These are phyloP conservation scores for Polychytrium aggregatum DNA, from an alignment of 192 early-diverging fungal species.

Conservation along the genomic window DNA sequence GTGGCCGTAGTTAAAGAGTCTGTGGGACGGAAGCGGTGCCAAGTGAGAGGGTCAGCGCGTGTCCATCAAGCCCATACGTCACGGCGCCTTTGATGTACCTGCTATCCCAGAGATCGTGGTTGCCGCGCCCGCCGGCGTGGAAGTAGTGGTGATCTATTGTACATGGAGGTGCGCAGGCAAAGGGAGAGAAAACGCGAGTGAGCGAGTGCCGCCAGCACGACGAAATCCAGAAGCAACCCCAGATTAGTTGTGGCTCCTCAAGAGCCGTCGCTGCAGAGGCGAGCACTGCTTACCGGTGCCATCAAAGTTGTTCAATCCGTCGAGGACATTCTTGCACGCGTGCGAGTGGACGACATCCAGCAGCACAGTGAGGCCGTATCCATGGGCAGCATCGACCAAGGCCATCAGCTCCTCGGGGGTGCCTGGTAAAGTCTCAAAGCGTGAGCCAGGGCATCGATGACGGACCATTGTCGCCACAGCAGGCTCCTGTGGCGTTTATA, in stretches of 20 bases:
- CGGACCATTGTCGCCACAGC: too few species aligned
- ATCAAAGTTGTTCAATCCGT: conserved; percentile 93
- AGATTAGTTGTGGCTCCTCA: too few species aligned
- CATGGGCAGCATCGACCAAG: conserved; percentile 85
- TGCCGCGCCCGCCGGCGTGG: conserved; percentile 73
- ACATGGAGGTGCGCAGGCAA: too few species aligned
- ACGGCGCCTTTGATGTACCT: conserved; percentile 1
- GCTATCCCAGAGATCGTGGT: conserved; percentile 87
- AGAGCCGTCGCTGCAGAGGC: too few species aligned
- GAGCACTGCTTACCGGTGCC: conserved; percentile 44
- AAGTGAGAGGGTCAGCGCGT: too few species aligned
- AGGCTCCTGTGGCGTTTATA: too few species aligned
- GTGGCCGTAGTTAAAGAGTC: conserved; percentile 91
- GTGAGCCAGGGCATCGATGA: too few species aligned
- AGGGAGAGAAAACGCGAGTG: neutral
- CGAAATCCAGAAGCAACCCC: too few species aligned
- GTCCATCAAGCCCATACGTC: neutral
- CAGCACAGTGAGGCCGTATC: conserved; percentile 74
- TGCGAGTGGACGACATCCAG: conserved; percentile 96
- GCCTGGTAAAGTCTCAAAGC: too few species aligned
- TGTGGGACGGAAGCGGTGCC: too few species aligned
- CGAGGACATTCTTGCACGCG: conserved; percentile 85
- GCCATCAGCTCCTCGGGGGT: conserved; percentile 88
- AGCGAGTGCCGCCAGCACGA: neutral
- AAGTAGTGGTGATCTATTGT: conserved; percentile 96